Evolutionary conservation across 2,329 filamentous ascomycete species (phyloP).

Genomic region (Cryphonectria naterciae): DNA sequence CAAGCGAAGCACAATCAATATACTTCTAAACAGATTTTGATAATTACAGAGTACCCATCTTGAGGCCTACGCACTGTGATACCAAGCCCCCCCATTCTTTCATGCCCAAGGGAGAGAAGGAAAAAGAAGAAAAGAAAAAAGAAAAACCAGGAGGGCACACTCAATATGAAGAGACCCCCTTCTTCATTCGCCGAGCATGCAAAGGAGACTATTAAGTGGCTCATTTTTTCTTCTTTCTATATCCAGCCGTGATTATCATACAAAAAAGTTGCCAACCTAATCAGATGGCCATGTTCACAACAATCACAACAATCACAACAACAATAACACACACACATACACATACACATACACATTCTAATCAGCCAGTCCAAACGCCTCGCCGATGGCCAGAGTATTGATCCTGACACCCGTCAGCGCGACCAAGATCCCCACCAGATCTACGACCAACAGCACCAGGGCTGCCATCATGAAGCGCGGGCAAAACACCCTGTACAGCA

Average conservation of each 20-base stretch:
- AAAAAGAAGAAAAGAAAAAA: neutral
- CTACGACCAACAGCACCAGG: constrained; percentile 72
- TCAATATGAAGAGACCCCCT: neutral
- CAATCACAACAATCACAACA: neutral
- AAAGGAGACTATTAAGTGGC: neutral
- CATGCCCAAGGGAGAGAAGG: neutral
- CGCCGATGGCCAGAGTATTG: constrained; percentile 77
- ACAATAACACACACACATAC: too few species aligned
- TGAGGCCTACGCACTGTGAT: neutral
- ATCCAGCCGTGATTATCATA: neutral
- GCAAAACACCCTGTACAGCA: constrained; percentile 94
- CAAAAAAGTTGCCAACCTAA: neutral
- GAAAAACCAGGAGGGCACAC: neutral
- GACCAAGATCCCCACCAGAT: constrained; percentile 72
- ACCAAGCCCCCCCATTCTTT: neutral
- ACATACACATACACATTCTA: constrained; percentile 32
- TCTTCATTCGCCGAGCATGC: neutral
- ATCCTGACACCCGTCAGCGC: constrained; percentile 75
- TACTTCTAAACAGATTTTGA: neutral
- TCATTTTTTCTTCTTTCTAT: neutral
- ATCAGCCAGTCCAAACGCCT: constrained; percentile 83
- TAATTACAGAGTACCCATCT: neutral
- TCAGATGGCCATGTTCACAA: neutral
- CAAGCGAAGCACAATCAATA: neutral
- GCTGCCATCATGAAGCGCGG: constrained; percentile 88